These are phyloP conservation scores for Phytophthora pisi DNA, from an alignment of 352 stramenopile species.

Conservation along the genomic window DNA sequence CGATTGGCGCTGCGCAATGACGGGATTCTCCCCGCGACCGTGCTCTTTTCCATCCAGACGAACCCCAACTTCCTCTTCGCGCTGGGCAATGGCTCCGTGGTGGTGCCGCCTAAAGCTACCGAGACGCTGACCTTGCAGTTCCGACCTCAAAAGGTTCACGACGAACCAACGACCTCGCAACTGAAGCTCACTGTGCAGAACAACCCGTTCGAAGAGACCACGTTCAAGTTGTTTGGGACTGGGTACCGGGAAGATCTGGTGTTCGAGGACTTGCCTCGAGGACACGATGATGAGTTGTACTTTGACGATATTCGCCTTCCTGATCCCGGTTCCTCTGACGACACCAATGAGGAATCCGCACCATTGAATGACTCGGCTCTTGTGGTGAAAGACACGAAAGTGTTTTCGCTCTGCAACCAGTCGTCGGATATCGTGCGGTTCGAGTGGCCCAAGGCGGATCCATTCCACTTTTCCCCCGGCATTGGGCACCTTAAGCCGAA, in stretches of 20 bases:
- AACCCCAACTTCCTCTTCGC: conserved; percentile 82
- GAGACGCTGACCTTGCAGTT: conserved; percentile 83
- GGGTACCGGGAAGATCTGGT: conserved; percentile 86
- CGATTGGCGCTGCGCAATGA: conserved; percentile 89
- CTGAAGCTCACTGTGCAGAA: conserved; percentile 91
- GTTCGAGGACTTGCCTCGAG: conserved; percentile 87
- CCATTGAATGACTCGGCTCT: not conserved
- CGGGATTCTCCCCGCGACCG: conserved; percentile 90
- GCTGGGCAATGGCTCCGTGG: conserved; percentile 76
- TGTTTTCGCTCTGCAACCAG: conserved; percentile 84
- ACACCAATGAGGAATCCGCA: conserved; percentile 1
- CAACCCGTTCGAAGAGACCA: conserved; percentile 91
- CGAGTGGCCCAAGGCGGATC: conserved; percentile 55
- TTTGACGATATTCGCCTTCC: conserved; percentile 88
- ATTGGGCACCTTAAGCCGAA: conserved; percentile 73
- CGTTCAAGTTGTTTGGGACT: conserved; percentile 67
- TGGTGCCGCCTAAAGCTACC: conserved; percentile 65
- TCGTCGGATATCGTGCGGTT: conserved; percentile 70
- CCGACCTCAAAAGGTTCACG: conserved; percentile 78
- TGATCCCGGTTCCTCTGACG: conserved; percentile 8
- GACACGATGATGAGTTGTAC: conserved; percentile 77
- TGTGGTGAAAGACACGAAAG: conserved; percentile 48
- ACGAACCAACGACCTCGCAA: conserved; percentile 49
- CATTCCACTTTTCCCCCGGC: conserved; percentile 77
- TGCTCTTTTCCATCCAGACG: conserved; percentile 87